Base-by-base conservation (phyloP, 768 basidiomycete genomes). In the Russula vinacea region DNA sequence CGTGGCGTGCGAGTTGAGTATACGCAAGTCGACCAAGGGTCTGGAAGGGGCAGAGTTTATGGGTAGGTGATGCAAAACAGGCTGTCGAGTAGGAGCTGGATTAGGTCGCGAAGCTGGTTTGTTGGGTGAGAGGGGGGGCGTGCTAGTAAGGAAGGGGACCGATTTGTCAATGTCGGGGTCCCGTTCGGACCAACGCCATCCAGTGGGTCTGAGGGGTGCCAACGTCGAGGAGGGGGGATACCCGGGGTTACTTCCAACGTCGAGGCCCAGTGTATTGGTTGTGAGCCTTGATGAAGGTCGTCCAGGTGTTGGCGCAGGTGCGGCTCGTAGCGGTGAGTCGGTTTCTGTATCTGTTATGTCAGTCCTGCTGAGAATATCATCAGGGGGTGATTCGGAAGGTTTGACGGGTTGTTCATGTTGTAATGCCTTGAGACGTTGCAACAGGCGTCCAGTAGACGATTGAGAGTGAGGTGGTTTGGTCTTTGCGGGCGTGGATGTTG, bases 1-100 rank as follows among this genome's bases (percentile, higher is more conserved):
- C 22, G 85, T 74, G n/a, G 79, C 76, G 67, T 32, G 53, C 78
- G 83, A 14, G 78, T 80, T 67, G 75, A 80, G 32, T 79, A 78
- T 66, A 78, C 79, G 57, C 65, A 64, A 14, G 55, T 58, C 33
- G 61, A 39, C 11, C 56, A 55, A 44, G 51, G 47, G 17, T 58
- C 26, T 35, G 66, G 67, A 51, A 35, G 59, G 53, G 55, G 59
- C 10, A 50, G 58, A 33, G 22, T 57, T 45, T 56, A 1, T 32
- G 49, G 56, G 35, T 55, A 32, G 19, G 37, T 14, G 44, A 29
- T 19, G 42, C 49, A 26, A 17, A 50, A 53, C 17, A 58, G 35
- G 35, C 35, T 40, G 67, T 51, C n/a, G 63, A 37, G 11, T 62
- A 45, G 35, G 62, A 54, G 35, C 40, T 47, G 50, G 65, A 53